Percentiles rank a stretch among this genome's conserved stretches.
These are phyloP conservation scores for Magnaporthiopsis poae DNA, from an alignment of 2,329 filamentous ascomycete species.

Conservation along the genomic window DNA sequence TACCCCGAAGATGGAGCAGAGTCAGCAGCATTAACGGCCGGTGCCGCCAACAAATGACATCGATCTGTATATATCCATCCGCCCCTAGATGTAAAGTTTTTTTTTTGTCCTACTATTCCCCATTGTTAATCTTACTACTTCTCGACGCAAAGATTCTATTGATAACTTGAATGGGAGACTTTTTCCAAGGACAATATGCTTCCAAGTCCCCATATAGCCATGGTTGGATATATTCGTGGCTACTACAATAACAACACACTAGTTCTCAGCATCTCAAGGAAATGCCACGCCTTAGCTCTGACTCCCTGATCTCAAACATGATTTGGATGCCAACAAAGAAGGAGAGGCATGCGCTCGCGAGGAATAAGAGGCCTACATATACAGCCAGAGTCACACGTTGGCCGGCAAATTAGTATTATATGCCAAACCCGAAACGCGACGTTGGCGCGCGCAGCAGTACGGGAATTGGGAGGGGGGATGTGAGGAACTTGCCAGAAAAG, in stretches of 20 bases:
- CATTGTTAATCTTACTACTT: background rate
- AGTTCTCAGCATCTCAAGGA: slow-evolving; percentile 57
- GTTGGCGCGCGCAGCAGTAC: background rate
- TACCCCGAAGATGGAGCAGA: background rate
- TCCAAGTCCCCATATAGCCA: background rate
- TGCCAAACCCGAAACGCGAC: background rate
- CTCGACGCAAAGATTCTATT: background rate
- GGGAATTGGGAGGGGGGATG: background rate
- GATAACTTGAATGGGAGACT: background rate
- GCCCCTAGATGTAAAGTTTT: too few species aligned
- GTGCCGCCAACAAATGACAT: background rate
- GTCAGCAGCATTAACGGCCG: background rate
- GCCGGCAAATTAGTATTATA: slow-evolving; percentile 15
- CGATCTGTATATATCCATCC: background rate
- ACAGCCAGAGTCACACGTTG: background rate
- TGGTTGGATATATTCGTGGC: background rate
- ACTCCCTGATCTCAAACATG: slow-evolving; percentile 92
- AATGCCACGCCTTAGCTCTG: slow-evolving; percentile 72
- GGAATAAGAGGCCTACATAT: slow-evolving; percentile 55
- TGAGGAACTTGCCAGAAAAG: slow-evolving; percentile 49
- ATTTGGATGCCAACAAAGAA: slow-evolving; percentile 80
- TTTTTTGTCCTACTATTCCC: background rate
- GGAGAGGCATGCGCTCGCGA: slow-evolving; percentile 58
- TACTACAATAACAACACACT: background rate
- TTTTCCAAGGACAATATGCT: background rate